Conservation (phyloP, 2,329 filamentous ascomycete genomes). For the Aspergillus ruber region DNA sequence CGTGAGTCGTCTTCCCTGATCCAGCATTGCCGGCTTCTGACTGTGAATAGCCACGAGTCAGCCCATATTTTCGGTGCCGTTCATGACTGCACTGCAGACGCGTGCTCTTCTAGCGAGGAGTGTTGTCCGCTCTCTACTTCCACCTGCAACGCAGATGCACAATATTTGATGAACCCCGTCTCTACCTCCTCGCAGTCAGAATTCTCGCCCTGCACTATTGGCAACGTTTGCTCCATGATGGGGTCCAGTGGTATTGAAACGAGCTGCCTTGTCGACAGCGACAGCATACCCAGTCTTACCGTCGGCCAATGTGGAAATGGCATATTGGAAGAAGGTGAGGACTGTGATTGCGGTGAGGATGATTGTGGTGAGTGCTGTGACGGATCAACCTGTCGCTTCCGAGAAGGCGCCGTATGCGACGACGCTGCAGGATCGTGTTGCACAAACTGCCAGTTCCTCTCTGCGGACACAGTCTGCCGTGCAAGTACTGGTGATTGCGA, state of each 20-base stretch:
- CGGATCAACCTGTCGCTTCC: conserved; percentile 79
- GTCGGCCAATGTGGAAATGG: conserved; percentile 90
- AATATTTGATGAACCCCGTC: conserved; percentile 87
- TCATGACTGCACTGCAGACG: conserved; percentile 70
- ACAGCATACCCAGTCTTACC: conserved; percentile 70
- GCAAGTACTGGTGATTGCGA: conserved; percentile 75
- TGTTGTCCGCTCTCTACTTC: conserved; percentile 71
- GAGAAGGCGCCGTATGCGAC: conserved; percentile 65
- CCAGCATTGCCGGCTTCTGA: conserved; percentile 55
- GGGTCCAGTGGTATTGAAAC: conserved; percentile 65
- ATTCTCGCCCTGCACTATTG: conserved; percentile 85
- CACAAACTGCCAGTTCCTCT: conserved; percentile 36
- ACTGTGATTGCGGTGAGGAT: conserved; percentile 87
- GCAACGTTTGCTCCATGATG: conserved; percentile 88
- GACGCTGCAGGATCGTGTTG: conserved; percentile 46
- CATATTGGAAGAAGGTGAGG: conserved; percentile 88
- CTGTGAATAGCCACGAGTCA: conserved; percentile 61
- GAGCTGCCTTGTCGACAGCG: conserved; percentile 76
- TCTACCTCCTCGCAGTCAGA: conserved; percentile 67
- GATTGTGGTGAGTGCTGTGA: conserved; percentile 78
- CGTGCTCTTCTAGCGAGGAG: conserved; percentile 58
- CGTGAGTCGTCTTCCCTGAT: too few relatives aligned
- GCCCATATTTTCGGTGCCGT: conserved; percentile 95
- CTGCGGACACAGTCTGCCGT: conserved; percentile 69
- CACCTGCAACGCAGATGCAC: conserved; percentile 67